phyloP scores from a whole-genome alignment of 148 eudicot species.

The Camellia sinensis region DNA sequence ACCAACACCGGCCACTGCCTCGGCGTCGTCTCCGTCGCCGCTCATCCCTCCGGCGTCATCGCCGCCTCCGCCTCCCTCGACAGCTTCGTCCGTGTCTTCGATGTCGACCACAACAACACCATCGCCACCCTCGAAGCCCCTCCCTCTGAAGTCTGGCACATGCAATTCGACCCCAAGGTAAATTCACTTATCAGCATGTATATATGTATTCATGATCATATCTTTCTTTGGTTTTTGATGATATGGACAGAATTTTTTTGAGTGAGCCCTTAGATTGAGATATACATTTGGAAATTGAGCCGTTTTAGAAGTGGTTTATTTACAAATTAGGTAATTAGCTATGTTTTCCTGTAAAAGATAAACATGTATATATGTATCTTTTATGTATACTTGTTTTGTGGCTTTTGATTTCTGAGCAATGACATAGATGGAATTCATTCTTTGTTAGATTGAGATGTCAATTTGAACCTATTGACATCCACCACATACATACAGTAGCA shows the following conservation, averaged over 20 bases:
- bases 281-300: neutral
- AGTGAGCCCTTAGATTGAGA: neutral
- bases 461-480: too few relatives aligned
- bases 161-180: conserved; percentile 85
- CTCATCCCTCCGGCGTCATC: conserved; percentile 61
- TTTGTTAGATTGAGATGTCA: too few relatives aligned
- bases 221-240: neutral
- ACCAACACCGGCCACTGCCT: too few relatives aligned
- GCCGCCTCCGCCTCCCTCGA: conserved; percentile 93
- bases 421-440: too few relatives aligned
- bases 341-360: too few relatives aligned
- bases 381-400: too few relatives aligned
- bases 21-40: too few relatives aligned
- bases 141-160: conserved; percentile 89
- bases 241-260: neutral
- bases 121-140: conserved; percentile 82
- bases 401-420: too few relatives aligned
- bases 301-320: too few relatives aligned
- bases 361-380: too few relatives aligned
- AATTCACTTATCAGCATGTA: too few relatives aligned
- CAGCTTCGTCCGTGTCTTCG: conserved; percentile 82
- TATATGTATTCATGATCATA: neutral
- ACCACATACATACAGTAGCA: neutral
- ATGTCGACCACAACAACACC: conserved; percentile 71
- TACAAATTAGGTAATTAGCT: too few relatives aligned